Base-by-base conservation (phyloP, 1,284 basidiomycete genomes). In the Pyrrhoderma lamaoense region DNA sequence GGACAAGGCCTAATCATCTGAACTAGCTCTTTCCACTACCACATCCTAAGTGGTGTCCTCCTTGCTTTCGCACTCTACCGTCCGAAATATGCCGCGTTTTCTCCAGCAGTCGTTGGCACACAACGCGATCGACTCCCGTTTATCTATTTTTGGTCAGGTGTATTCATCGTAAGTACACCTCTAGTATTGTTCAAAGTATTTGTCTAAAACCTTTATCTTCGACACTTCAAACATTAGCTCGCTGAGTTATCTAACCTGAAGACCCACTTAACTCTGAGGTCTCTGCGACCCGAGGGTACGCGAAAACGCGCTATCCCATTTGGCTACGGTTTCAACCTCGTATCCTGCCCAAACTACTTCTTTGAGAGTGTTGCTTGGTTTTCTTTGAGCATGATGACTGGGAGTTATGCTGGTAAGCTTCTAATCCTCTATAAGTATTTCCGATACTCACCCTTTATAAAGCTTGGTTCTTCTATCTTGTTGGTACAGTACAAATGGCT, bases 271-370 rank as follows among this genome's bases (percentile, higher is more conserved):
- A 92, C 81, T 34, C 75, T 97, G 31, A 84, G 90, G 45, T 75
- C 77, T 49, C 79, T 99, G 39, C 85, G 96, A 22, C 89, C 92
- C 0, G 77, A 79, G 14, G 88, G 91, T 14, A 84, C 90, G 7
- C 84, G 80, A 54, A 80, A 77, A 52, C 85, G 95, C 52, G 85
- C 79, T 22, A 87, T 97, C 61, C 95, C 96, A 0, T 73, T 75
- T 22, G 95, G 87, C 27, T 91, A 88, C 57, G 91, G 91, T 2
- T 99, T 98, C 69, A 75, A 82, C 53, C 69, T 82, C 37, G 81
- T 96, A 37, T 88, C 89, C 4, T 91, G 82, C 71, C 93, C 96
- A 27, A 98, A 99, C 68, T 99, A 99, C 70, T 85, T 92, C 64
- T 98, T 95, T 64, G 96, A 99, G 69, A 75, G 74, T 25, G 57